These are phyloP conservation scores for Colletotrichum liaoningense DNA, from an alignment of 2,329 filamentous ascomycete species.

Conservation along the genomic window DNA sequence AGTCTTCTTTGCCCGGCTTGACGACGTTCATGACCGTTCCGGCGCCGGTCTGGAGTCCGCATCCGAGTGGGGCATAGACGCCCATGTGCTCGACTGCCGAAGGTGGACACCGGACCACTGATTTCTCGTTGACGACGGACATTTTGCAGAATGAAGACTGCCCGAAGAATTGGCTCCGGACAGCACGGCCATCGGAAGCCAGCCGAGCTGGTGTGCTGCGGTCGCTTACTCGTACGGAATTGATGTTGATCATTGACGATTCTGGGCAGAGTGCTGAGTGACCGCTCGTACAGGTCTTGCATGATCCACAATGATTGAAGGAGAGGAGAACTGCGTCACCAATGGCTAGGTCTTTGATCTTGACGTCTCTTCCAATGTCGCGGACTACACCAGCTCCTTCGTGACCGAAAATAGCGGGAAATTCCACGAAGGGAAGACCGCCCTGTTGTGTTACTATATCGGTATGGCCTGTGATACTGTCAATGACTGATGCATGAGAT, in stretches of 20 bases:
- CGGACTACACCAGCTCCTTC: slow-evolving; percentile 93
- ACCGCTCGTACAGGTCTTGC: slow-evolving; percentile 99
- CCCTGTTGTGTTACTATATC: slow-evolving; percentile 59
- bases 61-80: slow-evolving; percentile 76
- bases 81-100: slow-evolving; percentile 89
- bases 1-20: slow-evolving; percentile 88
- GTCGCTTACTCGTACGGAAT: slow-evolving; percentile 80
- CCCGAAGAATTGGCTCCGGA: slow-evolving; percentile 95
- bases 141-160: slow-evolving; percentile 99
- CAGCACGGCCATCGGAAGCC: slow-evolving; percentile 91
- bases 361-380: slow-evolving; percentile 93
- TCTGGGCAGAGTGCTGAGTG: slow-evolving; percentile 90
- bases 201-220: slow-evolving; percentile 93
- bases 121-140: slow-evolving; percentile 98
- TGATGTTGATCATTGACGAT: slow-evolving; percentile 49
- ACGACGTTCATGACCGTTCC: slow-evolving; percentile 95
- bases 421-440: slow-evolving; percentile 47
- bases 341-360: slow-evolving; percentile 88
- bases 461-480: slow-evolving; percentile 67
- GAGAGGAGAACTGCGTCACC: slow-evolving; percentile 93
- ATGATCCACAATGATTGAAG: slow-evolving; percentile 93
- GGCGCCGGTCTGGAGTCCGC: slow-evolving; percentile 98
- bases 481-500: background rate
- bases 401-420: slow-evolving; percentile 89
- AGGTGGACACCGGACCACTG: slow-evolving; percentile 90